Evolutionary conservation across 73 alveolate species (phyloP).

Genomic region (Paramecium octaurelia): DNA sequence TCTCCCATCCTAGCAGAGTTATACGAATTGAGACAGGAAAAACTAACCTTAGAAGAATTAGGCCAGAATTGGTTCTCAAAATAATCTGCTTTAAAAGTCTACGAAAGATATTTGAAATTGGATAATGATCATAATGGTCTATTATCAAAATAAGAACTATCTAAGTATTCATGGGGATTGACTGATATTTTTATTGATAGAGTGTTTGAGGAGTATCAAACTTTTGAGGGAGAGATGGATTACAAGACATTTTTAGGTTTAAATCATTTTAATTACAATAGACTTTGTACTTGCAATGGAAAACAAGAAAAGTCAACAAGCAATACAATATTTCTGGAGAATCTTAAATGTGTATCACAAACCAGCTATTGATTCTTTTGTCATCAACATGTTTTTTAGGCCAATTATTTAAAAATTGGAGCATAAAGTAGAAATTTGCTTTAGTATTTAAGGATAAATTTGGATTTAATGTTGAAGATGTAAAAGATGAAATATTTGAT

Average conservation of each 20-base stretch:
- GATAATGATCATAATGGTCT: slow-evolving; percentile 95
- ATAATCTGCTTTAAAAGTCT: slow-evolving; percentile 82
- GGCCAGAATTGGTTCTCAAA: slow-evolving; percentile 90
- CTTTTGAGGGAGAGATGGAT: slow-evolving; percentile 97
- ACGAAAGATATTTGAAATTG: slow-evolving; percentile 89
- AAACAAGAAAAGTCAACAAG: slow-evolving; percentile 93
- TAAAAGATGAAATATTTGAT: slow-evolving; percentile 94
- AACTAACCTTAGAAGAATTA: slow-evolving; percentile 79
- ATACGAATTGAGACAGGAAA: slow-evolving; percentile 85
- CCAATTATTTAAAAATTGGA: slow-evolving; percentile 80
- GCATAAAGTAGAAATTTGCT: slow-evolving; percentile 47
- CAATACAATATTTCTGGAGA: slow-evolving; percentile 84
- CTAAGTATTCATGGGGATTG: slow-evolving; percentile 85
- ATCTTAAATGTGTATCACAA: slow-evolving; percentile 88
- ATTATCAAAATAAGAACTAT: slow-evolving; percentile 87
- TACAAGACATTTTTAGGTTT: slow-evolving; percentile 85
- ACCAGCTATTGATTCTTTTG: slow-evolving; percentile 92
- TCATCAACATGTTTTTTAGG: slow-evolving; percentile 92
- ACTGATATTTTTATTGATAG: slow-evolving; percentile 93
- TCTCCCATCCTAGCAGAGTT: slow-evolving; percentile 93
- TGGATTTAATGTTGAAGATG: slow-evolving; percentile 91
- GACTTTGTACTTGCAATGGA: slow-evolving; percentile 99
- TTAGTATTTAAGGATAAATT: slow-evolving; percentile 60
- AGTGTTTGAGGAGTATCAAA: slow-evolving; percentile 91
- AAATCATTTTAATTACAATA: neutral